Evolutionary conservation across 2,329 filamentous ascomycete genomes (phyloP).

Genomic region (Alternaria rosae): DNA sequence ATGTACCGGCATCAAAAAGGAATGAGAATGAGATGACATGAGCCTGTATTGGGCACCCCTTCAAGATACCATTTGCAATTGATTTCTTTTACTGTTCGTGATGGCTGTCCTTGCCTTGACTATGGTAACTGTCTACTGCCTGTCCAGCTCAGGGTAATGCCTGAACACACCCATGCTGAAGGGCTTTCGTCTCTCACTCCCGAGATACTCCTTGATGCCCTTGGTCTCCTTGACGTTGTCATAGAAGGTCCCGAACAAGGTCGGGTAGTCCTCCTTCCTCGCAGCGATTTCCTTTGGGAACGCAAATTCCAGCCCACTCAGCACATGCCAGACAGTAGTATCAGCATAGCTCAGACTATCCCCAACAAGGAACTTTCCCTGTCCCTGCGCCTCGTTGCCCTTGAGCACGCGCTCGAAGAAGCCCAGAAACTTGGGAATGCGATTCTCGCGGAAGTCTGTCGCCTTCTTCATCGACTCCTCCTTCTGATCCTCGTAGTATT

Average conservation of each 20-base stretch:
- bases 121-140: slow-evolving; percentile 42
- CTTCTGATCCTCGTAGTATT: slow-evolving; percentile 80
- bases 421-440: slow-evolving; percentile 75
- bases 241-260: slow-evolving; percentile 69
- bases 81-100: slow-evolving; percentile 38
- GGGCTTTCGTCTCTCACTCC: slow-evolving; percentile 66
- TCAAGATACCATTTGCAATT: slow-evolving; percentile 50
- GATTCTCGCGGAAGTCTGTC: slow-evolving; percentile 64
- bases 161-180: slow-evolving; percentile 74
- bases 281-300: slow-evolving; percentile 72
- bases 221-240: slow-evolving; percentile 68
- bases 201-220: slow-evolving; percentile 72
- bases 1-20: slow-evolving; percentile 51
- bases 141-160: slow-evolving; percentile 76
- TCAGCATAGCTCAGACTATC: slow-evolving; percentile 74
- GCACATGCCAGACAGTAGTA: slow-evolving; percentile 74
- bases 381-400: slow-evolving; percentile 63
- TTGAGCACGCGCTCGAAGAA: slow-evolving; percentile 74
- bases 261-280: slow-evolving; percentile 64
- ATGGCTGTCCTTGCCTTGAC: slow-evolving; percentile 14
- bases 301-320: slow-evolving; percentile 65
- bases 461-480: slow-evolving; percentile 67
- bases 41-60: slow-evolving; percentile 38
- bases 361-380: slow-evolving; percentile 71
- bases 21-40: slow-evolving; percentile 49